Evolutionary conservation across 306 rosid species (phyloP).

Genomic region (Pueraria montana): DNA sequence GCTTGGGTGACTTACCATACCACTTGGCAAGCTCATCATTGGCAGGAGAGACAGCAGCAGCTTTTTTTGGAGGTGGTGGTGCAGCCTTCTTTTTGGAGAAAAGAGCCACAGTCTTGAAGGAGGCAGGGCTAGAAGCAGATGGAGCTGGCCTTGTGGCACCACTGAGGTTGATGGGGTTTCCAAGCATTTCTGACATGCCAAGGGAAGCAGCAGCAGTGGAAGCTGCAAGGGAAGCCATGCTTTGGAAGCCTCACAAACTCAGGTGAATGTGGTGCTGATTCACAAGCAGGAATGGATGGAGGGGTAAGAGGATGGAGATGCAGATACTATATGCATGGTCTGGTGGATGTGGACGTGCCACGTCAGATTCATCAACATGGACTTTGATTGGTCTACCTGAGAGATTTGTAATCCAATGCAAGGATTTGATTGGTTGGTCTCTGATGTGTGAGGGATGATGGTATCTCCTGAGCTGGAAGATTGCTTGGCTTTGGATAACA

Average conservation of each 20-base stretch:
- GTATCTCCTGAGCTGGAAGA: constrained; percentile 38
- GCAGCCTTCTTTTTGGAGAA: constrained; percentile 82
- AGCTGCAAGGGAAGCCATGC: constrained; percentile 88
- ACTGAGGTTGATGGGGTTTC: constrained; percentile 75
- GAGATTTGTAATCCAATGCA: constrained; percentile 71
- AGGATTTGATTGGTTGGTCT: constrained; percentile 65
- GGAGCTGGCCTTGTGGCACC: constrained; percentile 75
- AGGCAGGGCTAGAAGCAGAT: constrained; percentile 62
- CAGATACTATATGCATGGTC: constrained; percentile 70
- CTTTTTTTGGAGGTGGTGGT: constrained; percentile 69
- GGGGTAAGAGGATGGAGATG: constrained; percentile 2
- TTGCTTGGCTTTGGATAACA: constrained; percentile 68
- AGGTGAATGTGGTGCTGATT: constrained; percentile 29
- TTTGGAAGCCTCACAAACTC: constrained; percentile 41
- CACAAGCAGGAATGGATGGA: constrained; percentile 6
- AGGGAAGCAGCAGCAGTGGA: constrained; percentile 82
- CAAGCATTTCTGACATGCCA: constrained; percentile 93
- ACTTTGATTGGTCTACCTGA: constrained; percentile 61
- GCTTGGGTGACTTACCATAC: constrained; percentile 78
- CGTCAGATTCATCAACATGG: constrained; percentile 59
- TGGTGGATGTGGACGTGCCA: constrained; percentile 90
- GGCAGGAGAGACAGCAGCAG: constrained; percentile 58
- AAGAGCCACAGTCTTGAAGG: constrained; percentile 86
- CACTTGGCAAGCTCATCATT: constrained; percentile 98
- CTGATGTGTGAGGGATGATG: constrained; percentile 66